Evolutionary conservation across 2,329 filamentous ascomycete genomes (phyloP), one percentile per base, ranked within the genome.

Genomic region (Trichoderma citrinoviride): DNA sequence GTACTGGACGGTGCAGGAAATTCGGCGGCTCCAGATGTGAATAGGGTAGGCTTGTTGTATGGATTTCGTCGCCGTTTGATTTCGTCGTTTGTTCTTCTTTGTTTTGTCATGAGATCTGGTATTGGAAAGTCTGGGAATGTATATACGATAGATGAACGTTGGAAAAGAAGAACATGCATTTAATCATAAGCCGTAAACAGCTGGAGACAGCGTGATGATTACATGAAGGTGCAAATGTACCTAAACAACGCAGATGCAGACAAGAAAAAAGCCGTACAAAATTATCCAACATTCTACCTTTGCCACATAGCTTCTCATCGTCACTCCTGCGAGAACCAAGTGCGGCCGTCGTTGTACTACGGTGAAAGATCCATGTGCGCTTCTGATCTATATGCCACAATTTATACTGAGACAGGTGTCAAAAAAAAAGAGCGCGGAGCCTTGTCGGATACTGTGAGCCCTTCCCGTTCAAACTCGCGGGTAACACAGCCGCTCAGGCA

Each of bases 1-100:
- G 76, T 93, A 90, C 76, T 97, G 91, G 91, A 90, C 82, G 0
- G 70, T 87, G 66, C 86, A 91, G 53, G 93, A 97, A 81, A 88
- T 97, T 76, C 80, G 77, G 74, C 77, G 52, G 27, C 41, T 66
- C 1, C 14, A 62, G 7, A 54, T 62, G 49, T 62, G 19, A 25
- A 37, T 15, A 12, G 8, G 7, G 5, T 8, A 10, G 3, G 0
- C 14, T 23, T 29, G 8, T 29, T 41, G n/a, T n/a, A n/a, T n/a
- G n/a, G n/a, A n/a, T n/a, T n/a, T n/a, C n/a, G n/a, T n/a, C n/a
- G n/a, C n/a, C n/a, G n/a, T n/a, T n/a, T n/a, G n/a, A n/a, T n/a
- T n/a, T n/a, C n/a, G n/a, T n/a, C n/a, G n/a, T n/a, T n/a, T n/a
- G n/a, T n/a, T n/a, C n/a, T 25, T 25, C n/a, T 41, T 50, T n/a